Base-by-base conservation (phyloP, 1,139 yeast genomes). In the Candida buenavistaensis region DNA sequence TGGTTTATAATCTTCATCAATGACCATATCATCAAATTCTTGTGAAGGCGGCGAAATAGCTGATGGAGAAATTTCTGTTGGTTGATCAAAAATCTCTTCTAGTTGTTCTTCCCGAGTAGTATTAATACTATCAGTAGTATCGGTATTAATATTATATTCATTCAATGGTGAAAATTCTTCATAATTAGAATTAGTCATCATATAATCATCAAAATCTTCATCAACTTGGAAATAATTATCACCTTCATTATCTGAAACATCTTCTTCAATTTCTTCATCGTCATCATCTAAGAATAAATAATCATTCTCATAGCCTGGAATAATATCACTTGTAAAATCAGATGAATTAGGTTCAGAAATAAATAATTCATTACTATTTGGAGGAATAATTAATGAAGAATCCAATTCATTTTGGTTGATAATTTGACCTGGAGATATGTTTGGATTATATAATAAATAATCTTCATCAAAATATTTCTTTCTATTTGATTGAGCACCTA, bases 371-470 rank as follows among this genome's bases (percentile, higher is more conserved):
- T 39, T 34, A 20, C 33, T 29, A 14, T 36, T 39, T 57, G 64
- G 21, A 55, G 64, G 17, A 57, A 41, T 38, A 24, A 39, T 55
- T 33, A 62, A 64, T 21, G 64, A 55, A n/a, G 56, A 54, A 32
- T 54, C 46, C 35, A 52, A 39, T 33, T 52, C 52, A 33, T 51
- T 51, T 28, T 48, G 50, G 35, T 56, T 54, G 35, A 67, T 54
- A 37, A 68, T 53, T 23, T 65, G 66, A 16, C 72, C 67, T 14
- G 75, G 75, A 46, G 67, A 68, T 16, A 68, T 63, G 45, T 68
- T 65, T 6, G 75, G 66, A 45, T 68, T 65, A 48, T 56, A 65
- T 44, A 68, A 59, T 41, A 62, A 57, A 43, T 56, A 63, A 36
- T 67, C 72, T 19, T 65, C 70, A 30, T 63, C 68, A 44, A 59